Base-by-base conservation (phyloP, 2,329 filamentous ascomycete genomes). In the Hypoxylon sp. region DNA sequence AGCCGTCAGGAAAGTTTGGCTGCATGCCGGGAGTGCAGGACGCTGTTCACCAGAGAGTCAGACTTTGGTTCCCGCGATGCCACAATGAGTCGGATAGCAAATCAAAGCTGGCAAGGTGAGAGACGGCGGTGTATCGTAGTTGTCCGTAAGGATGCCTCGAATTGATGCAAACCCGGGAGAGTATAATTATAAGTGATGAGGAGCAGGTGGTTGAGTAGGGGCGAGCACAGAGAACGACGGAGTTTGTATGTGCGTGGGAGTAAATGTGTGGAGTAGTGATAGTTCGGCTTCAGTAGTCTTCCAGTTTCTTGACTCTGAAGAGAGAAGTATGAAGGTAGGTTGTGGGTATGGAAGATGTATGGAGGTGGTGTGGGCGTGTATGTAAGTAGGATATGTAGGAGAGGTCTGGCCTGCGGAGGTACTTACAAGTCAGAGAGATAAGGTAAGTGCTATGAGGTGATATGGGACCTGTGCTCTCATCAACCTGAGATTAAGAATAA, bases 21-120 rank as follows among this genome's bases (percentile, higher is more conserved):
- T 68, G 64, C 77, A 78, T 78, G 27, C 54, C 64, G 69, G 48
- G 42, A 48, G 54, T 49, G 57, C 48, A 64, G 62, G 56, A 31
- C 44, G 25, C 13, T 33, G 40, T 30, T 44, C 10, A 25, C 44
- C 37, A 42, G 56, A 63, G 42, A 53, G 58, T 61, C 63, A 66
- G 69, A 54, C 57, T 57, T 61, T 20, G 42, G 27, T 44, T 44
- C 22, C 20, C 31, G 44, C 44, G 56, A 27, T 50, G 50, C 50
- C 57, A 33, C 66, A 51, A 66, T 50, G 61, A 64, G 63, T 50
- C 66, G 61, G 50, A 64, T 55, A 55, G 20, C 30, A 60, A 55
- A 31, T 37, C 27, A 31, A 44, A 42, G 17, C 17, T 40, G 27
- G 20, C 22, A 27, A 8, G 20, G 17, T 10, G 37, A 53, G 11